Evolutionary conservation across 2,329 filamentous ascomycete genomes (phyloP).

Genomic region (Fusarium papillatum): DNA sequence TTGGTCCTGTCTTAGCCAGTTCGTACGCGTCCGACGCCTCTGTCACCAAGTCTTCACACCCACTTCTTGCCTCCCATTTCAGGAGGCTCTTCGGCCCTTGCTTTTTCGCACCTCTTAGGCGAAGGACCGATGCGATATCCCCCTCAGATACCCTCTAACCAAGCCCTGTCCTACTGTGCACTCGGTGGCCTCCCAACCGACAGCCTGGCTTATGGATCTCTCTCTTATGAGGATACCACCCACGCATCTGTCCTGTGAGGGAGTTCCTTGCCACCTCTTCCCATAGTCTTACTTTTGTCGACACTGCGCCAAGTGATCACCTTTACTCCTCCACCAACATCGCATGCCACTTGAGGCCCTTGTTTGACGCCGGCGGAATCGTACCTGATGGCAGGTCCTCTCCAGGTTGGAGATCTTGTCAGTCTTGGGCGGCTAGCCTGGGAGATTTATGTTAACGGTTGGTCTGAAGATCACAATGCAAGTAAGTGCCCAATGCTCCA

Average conservation of each 20-base stretch:
- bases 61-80: constrained; percentile 12
- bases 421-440: constrained; percentile 49
- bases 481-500: constrained; percentile 42
- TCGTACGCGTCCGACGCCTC: constrained; percentile 16
- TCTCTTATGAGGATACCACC: constrained; percentile 22
- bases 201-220: constrained; percentile 4
- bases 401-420: constrained; percentile 49
- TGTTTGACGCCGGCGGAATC: constrained; percentile 8
- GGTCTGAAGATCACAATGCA: constrained; percentile 49
- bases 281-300: constrained; percentile 1
- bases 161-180: constrained; percentile 4
- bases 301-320: constrained; percentile 7
- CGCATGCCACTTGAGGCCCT: constrained; percentile 3
- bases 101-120: constrained; percentile 8
- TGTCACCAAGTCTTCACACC: constrained; percentile 14
- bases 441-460: constrained; percentile 49
- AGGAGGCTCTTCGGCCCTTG: constrained; percentile 28
- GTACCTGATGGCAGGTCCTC: constrained; percentile 40
- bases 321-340: background rate
- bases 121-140: constrained; percentile 6
- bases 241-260: background rate
- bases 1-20: constrained; percentile 32
- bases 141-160: constrained; percentile 6
- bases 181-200: constrained; percentile 10
- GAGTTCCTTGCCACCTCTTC: constrained; percentile 12